These are phyloP conservation scores for Chamaecrista fasciculata DNA, from an alignment of 306 rosid species.

Conservation along the genomic window DNA sequence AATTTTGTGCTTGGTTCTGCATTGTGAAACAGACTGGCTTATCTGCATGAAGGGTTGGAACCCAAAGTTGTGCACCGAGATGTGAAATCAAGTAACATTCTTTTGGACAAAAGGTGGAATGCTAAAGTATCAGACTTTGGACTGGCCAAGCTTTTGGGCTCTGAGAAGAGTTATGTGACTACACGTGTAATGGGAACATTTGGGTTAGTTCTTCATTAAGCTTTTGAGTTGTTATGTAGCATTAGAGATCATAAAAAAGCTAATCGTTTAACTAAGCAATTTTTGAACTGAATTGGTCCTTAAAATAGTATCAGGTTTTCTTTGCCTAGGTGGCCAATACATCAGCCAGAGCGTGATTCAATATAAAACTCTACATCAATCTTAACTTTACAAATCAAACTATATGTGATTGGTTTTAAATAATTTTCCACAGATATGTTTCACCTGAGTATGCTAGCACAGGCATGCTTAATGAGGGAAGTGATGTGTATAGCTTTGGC, in stretches of 20 bases:
- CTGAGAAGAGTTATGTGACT: constrained; percentile 84
- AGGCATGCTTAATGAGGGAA: constrained; percentile 96
- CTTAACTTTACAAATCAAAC: neutral
- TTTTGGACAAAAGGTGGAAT: constrained; percentile 85
- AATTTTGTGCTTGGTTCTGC: constrained; percentile 10
- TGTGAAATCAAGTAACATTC: constrained; percentile 92
- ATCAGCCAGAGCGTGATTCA: neutral
- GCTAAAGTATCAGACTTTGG: constrained; percentile 96
- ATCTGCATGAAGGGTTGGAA: constrained; percentile 95
- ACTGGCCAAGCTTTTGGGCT: constrained; percentile 85
- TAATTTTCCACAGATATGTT: constrained; percentile 63
- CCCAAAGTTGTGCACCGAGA: constrained; percentile 99
- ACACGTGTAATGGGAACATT: constrained; percentile 99
- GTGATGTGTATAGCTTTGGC: constrained; percentile 93
- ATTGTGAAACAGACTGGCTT: constrained; percentile 65
- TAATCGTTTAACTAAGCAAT: neutral
- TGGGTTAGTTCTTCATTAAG: constrained; percentile 61
- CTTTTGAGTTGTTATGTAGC: neutral
- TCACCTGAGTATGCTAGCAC: constrained; percentile 99
- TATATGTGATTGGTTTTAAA: too few relatives aligned
- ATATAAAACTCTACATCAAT: neutral
- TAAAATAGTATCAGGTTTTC: neutral
- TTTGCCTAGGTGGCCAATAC: neutral
- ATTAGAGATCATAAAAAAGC: neutral
- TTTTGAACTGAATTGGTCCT: neutral